Conservation (phyloP, 2,329 filamentous ascomycete genomes). For the Trichoderma gracile region DNA sequence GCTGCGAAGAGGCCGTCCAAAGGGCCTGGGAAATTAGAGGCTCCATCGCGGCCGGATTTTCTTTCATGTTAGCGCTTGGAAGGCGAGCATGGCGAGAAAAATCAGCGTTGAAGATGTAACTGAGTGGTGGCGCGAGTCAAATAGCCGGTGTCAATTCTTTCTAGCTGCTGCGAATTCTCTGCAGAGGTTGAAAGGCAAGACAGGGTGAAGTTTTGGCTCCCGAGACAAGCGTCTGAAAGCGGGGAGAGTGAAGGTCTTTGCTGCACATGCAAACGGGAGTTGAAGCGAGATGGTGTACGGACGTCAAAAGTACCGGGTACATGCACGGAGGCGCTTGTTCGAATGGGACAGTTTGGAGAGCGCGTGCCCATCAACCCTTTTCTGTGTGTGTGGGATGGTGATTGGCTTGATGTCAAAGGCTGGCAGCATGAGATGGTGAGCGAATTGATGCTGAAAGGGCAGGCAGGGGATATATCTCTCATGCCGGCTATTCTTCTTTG, state of each 20-base stretch:
- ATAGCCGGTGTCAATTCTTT: not conserved
- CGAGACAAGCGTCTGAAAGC: conserved; percentile 15
- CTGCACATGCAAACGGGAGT: conserved; percentile 17
- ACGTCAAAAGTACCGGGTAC: not conserved
- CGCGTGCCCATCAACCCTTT: conserved; percentile 2
- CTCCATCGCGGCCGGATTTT: conserved; percentile 4
- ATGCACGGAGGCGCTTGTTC: not conserved
- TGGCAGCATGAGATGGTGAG: not conserved
- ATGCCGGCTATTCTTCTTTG: not conserved
- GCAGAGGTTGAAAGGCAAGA: too few species aligned
- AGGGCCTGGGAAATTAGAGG: conserved; percentile 14
- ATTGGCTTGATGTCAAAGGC: not conserved
- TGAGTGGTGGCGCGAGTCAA: not conserved
- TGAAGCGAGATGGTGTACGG: not conserved
- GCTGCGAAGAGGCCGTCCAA: not conserved
- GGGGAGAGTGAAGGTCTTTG: not conserved
- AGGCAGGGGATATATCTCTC: not conserved
- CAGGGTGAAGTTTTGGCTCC: not conserved
- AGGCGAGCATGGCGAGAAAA: not conserved
- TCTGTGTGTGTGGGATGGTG: not conserved
- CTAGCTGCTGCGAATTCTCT: too few species aligned
- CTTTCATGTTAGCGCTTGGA: conserved; percentile 2
- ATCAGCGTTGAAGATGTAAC: not conserved
- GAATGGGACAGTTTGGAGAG: conserved; percentile 10
- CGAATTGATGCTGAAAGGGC: not conserved